Evolutionary conservation across 345 rosid genomes (phyloP), one percentile per base, ranked within the genome.

Genomic region (Salix arbutifolia): DNA sequence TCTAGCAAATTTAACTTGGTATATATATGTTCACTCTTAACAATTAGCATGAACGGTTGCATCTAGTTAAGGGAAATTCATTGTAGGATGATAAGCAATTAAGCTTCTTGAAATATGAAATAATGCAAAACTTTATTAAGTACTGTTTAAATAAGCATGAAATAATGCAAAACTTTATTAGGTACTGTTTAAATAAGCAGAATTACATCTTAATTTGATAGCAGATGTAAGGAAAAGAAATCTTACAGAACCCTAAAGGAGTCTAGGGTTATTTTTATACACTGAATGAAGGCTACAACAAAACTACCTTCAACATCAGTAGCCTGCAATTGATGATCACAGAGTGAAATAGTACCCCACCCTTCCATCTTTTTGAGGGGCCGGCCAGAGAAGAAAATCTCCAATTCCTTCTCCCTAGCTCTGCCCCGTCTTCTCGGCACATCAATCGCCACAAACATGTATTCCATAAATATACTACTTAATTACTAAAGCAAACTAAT

Each of bases 171-270:
- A 70, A 61, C 7, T 38, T 23, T 56, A 56, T 56, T 56, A 56
- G 23, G 14, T n/a, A 58, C 28, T 58, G 28, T n/a, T 58, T 58
- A 58, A n/a, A 23, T 58, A 53, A 53, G 4, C 23, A 67, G 38
- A 31, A 19, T 58, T 25, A 35, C 56, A 37, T 44, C 68, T 26
- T 26, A 73, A 42, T 46, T 44, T 33, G 48, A 33, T 1, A 56
- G 14, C 14, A 21, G 52, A 69, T 69, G 14, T 70, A 30, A 74
- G 69, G 33, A 14, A 25, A 48, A 70, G 23, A 70, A 67, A 78
- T 38, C 84, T 78, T 33, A 75, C 73, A 69, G 70, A 79, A 84
- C 74, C 85, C 77, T 74, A 70, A 68, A 30, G 31, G 38, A 48
- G 65, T 11, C 71, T 66, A 67, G 79, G 76, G 79, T 75, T 48